Conservation (phyloP, 108 stramenopile species). For the Cylindrotheca fusiformis region DNA sequence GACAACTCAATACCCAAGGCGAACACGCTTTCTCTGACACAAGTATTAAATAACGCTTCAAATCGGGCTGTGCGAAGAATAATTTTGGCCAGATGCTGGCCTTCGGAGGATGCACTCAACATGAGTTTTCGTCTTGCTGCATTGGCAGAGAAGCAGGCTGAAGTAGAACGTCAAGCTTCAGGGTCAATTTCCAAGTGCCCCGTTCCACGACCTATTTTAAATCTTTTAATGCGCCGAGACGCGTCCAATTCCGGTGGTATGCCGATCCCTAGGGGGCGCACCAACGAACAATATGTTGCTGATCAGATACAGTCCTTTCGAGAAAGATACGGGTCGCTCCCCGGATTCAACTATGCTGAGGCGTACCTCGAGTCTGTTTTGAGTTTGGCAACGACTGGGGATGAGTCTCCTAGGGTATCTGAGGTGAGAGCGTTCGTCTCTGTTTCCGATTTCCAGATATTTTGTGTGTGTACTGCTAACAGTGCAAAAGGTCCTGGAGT, state of each 20-base stretch:
- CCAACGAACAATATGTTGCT: slow-evolving; percentile 61
- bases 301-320: slow-evolving; percentile 70
- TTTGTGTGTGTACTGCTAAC: background rate
- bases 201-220: slow-evolving; percentile 81
- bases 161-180: slow-evolving; percentile 14
- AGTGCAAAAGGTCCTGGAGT: slow-evolving; percentile 37
- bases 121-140: slow-evolving; percentile 60
- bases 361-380: slow-evolving; percentile 79
- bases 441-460: background rate
- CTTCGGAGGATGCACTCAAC: slow-evolving; percentile 81
- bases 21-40: slow-evolving; percentile 60
- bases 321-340: slow-evolving; percentile 52
- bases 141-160: slow-evolving; percentile 28
- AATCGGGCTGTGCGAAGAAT: slow-evolving; percentile 83
- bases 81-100: slow-evolving; percentile 77
- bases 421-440: slow-evolving; percentile 47
- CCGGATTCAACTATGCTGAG: slow-evolving; percentile 68
- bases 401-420: slow-evolving; percentile 64
- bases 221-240: slow-evolving; percentile 60
- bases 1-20: slow-evolving; percentile 8
- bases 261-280: slow-evolving; percentile 18
- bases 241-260: slow-evolving; percentile 5
- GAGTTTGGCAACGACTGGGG: slow-evolving; percentile 71
- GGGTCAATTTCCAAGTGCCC: slow-evolving; percentile 67
- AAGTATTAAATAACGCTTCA: slow-evolving; percentile 79